Conservation (phyloP, 768 basidiomycete species). For the Hypsizygus marmoreus region DNA sequence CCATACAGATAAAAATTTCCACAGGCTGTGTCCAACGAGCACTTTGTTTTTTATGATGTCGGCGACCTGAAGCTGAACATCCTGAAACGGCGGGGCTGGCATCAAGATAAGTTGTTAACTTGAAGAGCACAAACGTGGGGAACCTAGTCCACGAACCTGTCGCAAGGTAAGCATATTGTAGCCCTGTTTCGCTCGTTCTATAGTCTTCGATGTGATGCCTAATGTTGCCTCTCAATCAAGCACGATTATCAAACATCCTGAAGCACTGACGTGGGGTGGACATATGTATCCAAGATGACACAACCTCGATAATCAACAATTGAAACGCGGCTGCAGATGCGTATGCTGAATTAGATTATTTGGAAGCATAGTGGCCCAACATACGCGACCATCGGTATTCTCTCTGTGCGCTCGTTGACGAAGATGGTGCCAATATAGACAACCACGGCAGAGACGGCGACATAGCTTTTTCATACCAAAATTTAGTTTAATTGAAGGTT, state of each 20-base stretch:
- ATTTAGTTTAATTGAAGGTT: not conserved
- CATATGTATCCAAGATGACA: slow-evolving; percentile 48
- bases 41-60: slow-evolving; percentile 47
- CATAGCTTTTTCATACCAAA: slow-evolving; percentile 34
- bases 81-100: slow-evolving; percentile 50
- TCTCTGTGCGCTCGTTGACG: slow-evolving; percentile 23
- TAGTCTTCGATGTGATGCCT: slow-evolving; percentile 53
- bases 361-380: slow-evolving; percentile 19
- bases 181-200: slow-evolving; percentile 46
- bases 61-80: slow-evolving; percentile 47
- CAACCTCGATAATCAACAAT: slow-evolving; percentile 50
- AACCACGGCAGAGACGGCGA: slow-evolving; percentile 46
- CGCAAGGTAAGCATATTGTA: slow-evolving; percentile 39
- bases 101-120: not conserved
- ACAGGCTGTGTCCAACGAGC: slow-evolving; percentile 56
- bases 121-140: not conserved
- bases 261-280: slow-evolving; percentile 52
- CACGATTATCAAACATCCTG: not conserved
- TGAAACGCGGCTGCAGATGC: slow-evolving; percentile 46
- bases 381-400: slow-evolving; percentile 55
- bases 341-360: slow-evolving; percentile 6
- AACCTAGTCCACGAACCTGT: slow-evolving; percentile 35
- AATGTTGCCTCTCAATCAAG: not conserved
- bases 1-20: slow-evolving; percentile 54
- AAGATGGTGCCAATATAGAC: slow-evolving; percentile 42